Conservation (phyloP, 2,329 filamentous ascomycete species). For the Cryphonectria naterciae region DNA sequence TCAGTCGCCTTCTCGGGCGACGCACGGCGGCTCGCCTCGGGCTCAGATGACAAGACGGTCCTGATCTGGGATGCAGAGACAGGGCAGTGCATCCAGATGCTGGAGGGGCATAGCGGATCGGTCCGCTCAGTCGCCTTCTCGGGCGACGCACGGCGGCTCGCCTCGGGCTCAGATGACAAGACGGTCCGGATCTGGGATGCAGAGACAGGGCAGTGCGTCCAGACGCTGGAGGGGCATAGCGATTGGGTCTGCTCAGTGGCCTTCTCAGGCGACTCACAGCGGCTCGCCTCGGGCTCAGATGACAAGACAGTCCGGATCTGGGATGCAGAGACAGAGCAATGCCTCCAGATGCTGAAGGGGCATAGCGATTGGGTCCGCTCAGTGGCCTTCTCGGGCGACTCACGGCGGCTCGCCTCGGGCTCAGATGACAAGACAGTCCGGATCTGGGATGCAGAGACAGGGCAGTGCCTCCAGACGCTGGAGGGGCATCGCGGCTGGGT, state of each 20-base stretch:
- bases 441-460: conserved; percentile 5
- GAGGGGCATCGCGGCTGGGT: conserved; percentile 10
- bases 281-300: not conserved
- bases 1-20: conserved; percentile 19
- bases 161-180: not conserved
- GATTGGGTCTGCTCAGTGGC: not conserved
- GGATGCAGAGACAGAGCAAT: conserved; percentile 13
- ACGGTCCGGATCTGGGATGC: not conserved
- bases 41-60: not conserved
- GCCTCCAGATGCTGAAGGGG: conserved; percentile 25
- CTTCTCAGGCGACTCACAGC: not conserved
- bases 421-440: not conserved
- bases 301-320: not conserved
- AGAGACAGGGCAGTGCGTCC: not conserved
- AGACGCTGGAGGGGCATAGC: not conserved
- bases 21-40: conserved; percentile 6
- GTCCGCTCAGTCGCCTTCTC: not conserved
- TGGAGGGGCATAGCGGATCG: not conserved
- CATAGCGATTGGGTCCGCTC: not conserved
- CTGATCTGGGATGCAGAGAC: conserved; percentile 14
- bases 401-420: not conserved
- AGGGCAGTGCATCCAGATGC: not conserved
- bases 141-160: not conserved
- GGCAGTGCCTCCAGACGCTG: conserved; percentile 24
- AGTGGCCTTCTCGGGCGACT: conserved; percentile 21